Percentiles rank a stretch among this genome's conserved stretches.
phyloP scores from a whole-genome alignment of 495 filamentous ascomycete genomes.

The Penicillium odoratum region DNA sequence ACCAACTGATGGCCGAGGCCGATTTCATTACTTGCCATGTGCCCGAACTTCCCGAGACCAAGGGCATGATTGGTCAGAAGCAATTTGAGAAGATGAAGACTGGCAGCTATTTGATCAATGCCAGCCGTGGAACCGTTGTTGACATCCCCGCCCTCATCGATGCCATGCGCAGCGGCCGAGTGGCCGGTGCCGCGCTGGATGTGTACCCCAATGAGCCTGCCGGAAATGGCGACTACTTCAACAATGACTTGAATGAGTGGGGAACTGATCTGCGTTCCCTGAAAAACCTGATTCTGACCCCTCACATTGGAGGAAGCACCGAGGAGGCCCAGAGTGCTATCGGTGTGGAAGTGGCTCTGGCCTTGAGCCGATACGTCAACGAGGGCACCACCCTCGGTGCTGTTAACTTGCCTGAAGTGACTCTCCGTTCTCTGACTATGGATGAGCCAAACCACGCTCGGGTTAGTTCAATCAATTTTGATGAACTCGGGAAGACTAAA shows the following conservation, averaged over 20 bases:
- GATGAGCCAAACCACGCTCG: conserved; percentile 87
- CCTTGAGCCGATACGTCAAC: conserved; percentile 89
- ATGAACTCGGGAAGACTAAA: conserved; percentile 9
- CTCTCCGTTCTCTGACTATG: conserved; percentile 78
- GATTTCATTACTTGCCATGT: conserved; percentile 96
- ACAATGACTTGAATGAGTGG: conserved; percentile 79
- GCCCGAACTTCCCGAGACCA: conserved; percentile 88
- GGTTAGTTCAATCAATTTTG: conserved; percentile 39
- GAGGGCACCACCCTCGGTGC: conserved; percentile 85
- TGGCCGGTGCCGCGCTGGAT: conserved; percentile 93
- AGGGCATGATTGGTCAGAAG: conserved; percentile 75
- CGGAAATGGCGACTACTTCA: conserved; percentile 95
- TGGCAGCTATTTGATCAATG: conserved; percentile 94
- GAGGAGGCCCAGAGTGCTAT: conserved; percentile 98
- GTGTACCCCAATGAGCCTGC: conserved; percentile 94
- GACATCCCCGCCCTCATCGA: conserved; percentile 92
- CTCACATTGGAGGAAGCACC: conserved; percentile 96
- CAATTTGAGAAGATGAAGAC: conserved; percentile 88
- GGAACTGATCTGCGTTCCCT: conserved; percentile 80
- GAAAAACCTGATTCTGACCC: conserved; percentile 91
- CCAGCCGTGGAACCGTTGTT: conserved; percentile 87
- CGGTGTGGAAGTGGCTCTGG: conserved; percentile 86
- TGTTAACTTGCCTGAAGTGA: conserved; percentile 95
- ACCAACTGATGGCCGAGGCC: conserved; percentile 70
- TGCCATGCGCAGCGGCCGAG: conserved; percentile 81